Base-by-base conservation (phyloP, 495 filamentous ascomycete species). In the Penicillium simplicissimum region DNA sequence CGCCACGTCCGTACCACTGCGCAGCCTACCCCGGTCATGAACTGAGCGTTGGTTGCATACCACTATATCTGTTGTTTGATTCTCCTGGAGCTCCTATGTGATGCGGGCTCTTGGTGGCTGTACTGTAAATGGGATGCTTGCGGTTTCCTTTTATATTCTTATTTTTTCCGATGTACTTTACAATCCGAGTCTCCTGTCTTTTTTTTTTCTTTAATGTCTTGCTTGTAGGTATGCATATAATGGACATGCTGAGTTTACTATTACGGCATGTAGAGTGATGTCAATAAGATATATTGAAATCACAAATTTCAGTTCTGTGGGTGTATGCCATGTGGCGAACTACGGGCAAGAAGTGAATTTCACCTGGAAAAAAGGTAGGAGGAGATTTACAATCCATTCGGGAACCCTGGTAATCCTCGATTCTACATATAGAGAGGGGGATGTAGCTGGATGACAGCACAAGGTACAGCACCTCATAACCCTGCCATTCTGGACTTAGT, bases 181-280 rank as follows among this genome's bases (percentile, higher is more conserved):
- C 64, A 70, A 68, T 60, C 60, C 60, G 62, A 55, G 53, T 55
- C 53, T 55, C 53, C 37, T 28, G 56, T 61, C 58, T 57, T 43
- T 60, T 57, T 66, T 43, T 42, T 63, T 62, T 65, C 61, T n/a
- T n/a, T n/a, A n/a, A n/a, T n/a, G 59, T 72, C 62, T 48, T 56
- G 59, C 70, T 55, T 76, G 72, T 74, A 73, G 75, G 74, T 74
- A 73, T 76, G 74, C 72, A 76, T 78, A 76, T 73, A 72, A 76
- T 76, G 72, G 69, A 67, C 60, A 48, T 65, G 63, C 61, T 70
- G 45, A 23, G 25, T 49, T 23, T 31, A 4, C 15, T 31, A 31
- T 15, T 3, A 23, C 2, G n/a, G 23, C 15, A 49, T 4, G 45
- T 49, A 49, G 45, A 31, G 17, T 23, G 1, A 31, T n/a, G 0